Base-by-base conservation (phyloP, 169 alveolate species). In the Cryptosporidium parvum region DNA sequence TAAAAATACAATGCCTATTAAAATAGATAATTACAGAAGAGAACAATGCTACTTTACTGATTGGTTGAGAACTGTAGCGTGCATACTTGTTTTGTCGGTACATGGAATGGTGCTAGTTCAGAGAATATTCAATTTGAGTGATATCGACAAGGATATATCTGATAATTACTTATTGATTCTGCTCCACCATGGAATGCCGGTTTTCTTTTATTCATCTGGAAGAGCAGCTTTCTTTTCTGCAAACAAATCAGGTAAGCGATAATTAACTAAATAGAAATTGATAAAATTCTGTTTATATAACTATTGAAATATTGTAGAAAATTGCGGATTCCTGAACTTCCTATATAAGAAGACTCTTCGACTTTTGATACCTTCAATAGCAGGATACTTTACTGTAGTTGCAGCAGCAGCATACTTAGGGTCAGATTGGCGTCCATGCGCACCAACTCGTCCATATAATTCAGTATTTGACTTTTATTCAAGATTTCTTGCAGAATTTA, bases 361-460 rank as follows among this genome's bases (percentile, higher is more conserved):
- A 45, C 53, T 80, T 31, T 26, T 80, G 42, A 48, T 80, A 1
- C 89, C 89, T 18, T 35, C 89, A 61, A n/a, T 65, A 18, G 56
- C 62, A 7, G 89, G 89, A 8, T 80, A 80, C 48, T 62, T 80
- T 21, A 80, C 89, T 14, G 89, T 80, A 2, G 89, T 80, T 61
- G 89, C 89, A 39, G 73, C 68, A 44, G 89, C 89, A 62, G 89
- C 89, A 21, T 80, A 42, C 29, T 42, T 80, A 42, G 89, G 89
- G 26, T 80, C 89, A 44, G 73, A 59, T 59, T 80, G 89, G 89
- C 89, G 89, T 59, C 89, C 89, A 44, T 80, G 89, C 35, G 75
- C 89, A 29, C 89, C 89, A 8, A 37, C 45, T 18, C 45, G 69
- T 48, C 89, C 89, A 29, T 80, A 39, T 42, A 16, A 21, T 8